Percentiles rank a stretch among this genome's conserved stretches.
These are phyloP conservation scores for Annulohypoxylon nitens DNA, from an alignment of 495 filamentous ascomycete genomes.

Conservation along the genomic window DNA sequence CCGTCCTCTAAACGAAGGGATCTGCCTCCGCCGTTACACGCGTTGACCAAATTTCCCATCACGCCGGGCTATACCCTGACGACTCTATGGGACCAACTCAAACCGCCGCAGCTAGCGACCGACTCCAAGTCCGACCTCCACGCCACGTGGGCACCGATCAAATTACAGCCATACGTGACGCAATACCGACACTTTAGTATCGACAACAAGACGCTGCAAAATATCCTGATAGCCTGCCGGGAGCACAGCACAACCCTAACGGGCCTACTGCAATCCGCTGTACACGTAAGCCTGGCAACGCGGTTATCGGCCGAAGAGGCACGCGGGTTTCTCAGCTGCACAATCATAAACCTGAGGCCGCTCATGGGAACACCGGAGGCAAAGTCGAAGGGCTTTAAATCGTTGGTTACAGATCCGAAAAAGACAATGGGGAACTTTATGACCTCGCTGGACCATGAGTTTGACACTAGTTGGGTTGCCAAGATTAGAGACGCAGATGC, in stretches of 20 bases:
- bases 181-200: conserved; percentile 49
- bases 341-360: conserved; percentile 53
- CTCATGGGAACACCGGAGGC: conserved; percentile 24
- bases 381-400: not conserved
- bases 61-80: conserved; percentile 23
- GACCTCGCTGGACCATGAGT: conserved; percentile 44
- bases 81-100: conserved; percentile 35
- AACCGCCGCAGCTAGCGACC: conserved; percentile 11
- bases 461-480: conserved; percentile 32
- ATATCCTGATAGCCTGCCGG: conserved; percentile 48
- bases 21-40: conserved; percentile 31
- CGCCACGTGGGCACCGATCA: conserved; percentile 51
- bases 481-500: conserved; percentile 23
- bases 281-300: conserved; percentile 43
- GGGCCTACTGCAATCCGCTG: conserved; percentile 51
- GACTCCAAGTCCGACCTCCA: not conserved
- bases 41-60: conserved; percentile 37
- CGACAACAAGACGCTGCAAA: conserved; percentile 23
- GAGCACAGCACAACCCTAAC: conserved; percentile 51
- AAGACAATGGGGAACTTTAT: conserved; percentile 51
- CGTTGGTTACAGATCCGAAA: conserved; percentile 8
- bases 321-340: conserved; percentile 44
- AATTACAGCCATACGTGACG: conserved; percentile 39
- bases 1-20: conserved; percentile 24
- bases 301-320: conserved; percentile 32